Percentiles rank a stretch among this genome's conserved stretches.
Evolutionary conservation across 768 basidiomycete genomes (phyloP).

Genomic region (Candolleomyces aberdarensis): DNA sequence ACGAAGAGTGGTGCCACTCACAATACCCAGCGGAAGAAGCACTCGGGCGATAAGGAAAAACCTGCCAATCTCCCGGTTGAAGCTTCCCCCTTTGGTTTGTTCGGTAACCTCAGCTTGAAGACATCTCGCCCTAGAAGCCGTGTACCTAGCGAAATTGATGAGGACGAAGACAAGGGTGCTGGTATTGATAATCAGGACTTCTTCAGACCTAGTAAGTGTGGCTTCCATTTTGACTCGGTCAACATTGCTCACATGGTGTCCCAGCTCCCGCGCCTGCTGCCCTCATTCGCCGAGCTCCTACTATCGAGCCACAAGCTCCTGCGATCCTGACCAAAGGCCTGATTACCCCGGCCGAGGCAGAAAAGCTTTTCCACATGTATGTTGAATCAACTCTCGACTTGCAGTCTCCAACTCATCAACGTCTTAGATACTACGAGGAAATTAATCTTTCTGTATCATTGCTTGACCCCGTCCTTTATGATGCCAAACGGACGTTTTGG

Average conservation of each 20-base stretch:
- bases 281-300: slow-evolving; percentile 35
- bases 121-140: slow-evolving; percentile 28
- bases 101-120: slow-evolving; percentile 61
- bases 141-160: slow-evolving; percentile 35
- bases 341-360: slow-evolving; percentile 63
- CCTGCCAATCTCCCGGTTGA: slow-evolving; percentile 57
- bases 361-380: slow-evolving; percentile 71
- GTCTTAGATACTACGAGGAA: slow-evolving; percentile 63
- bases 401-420: slow-evolving; percentile 9
- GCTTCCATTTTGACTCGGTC: neutral
- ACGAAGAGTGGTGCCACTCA: slow-evolving; percentile 23
- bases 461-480: slow-evolving; percentile 81
- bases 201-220: slow-evolving; percentile 56
- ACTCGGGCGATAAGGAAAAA: slow-evolving; percentile 33
- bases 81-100: slow-evolving; percentile 71
- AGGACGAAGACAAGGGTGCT: slow-evolving; percentile 46
- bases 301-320: slow-evolving; percentile 53
- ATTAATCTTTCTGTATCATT: slow-evolving; percentile 80
- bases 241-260: neutral
- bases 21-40: slow-evolving; percentile 36
- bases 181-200: slow-evolving; percentile 69
- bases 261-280: slow-evolving; percentile 31
- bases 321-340: slow-evolving; percentile 63
- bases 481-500: slow-evolving; percentile 74
- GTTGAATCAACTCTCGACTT: slow-evolving; percentile 13